phyloP scores from a whole-genome alignment of 2,329 filamentous ascomycete genomes.

The Gnomoniopsis smithogilvyi region DNA sequence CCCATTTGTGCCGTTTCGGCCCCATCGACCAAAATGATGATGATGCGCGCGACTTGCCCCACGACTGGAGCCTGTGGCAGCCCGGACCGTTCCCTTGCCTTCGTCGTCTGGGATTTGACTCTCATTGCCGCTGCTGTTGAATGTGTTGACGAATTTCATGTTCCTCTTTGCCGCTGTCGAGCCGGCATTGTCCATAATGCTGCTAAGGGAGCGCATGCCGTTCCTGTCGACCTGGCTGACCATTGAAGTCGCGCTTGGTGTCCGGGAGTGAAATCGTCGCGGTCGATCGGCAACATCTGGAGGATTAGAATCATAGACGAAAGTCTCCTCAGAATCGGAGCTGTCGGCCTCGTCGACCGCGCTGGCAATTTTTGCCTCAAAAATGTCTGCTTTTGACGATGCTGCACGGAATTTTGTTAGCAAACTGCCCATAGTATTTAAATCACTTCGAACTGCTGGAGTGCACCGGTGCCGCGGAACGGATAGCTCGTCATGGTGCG shows the following conservation, averaged over 20 bases:
- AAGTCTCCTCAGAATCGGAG: constrained; percentile 96
- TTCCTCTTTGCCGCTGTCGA: constrained; percentile 69
- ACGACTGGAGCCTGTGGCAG: constrained; percentile 58
- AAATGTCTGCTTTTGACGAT: constrained; percentile 95
- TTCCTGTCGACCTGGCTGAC: constrained; percentile 64
- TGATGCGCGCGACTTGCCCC: constrained; percentile 75
- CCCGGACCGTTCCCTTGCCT: constrained; percentile 60
- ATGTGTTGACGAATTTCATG: constrained; percentile 92
- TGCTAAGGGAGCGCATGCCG: constrained; percentile 61
- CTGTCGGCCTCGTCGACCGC: constrained; percentile 95
- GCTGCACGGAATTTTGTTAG: constrained; percentile 54
- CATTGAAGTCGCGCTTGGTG: constrained; percentile 88
- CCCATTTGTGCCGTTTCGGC: constrained; percentile 63
- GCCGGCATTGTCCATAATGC: constrained; percentile 58
- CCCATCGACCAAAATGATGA: constrained; percentile 69
- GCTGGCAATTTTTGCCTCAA: constrained; percentile 94
- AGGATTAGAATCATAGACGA: constrained; percentile 98
- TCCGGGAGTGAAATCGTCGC: constrained; percentile 87
- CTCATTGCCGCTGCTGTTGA: constrained; percentile 57
- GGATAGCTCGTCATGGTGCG: constrained; percentile 28
- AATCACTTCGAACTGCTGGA: constrained; percentile 25
- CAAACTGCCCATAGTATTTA: constrained; percentile 37
- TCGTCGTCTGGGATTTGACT: constrained; percentile 61
- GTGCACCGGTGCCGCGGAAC: constrained; percentile 23
- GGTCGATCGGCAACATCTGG: constrained; percentile 62